A percentile compares a stretch with the other conserved stretches of the same genome.
These are phyloP conservation scores for Epichloe amarillans DNA, from an alignment of 2,329 filamentous ascomycete species.

Conservation along the genomic window DNA sequence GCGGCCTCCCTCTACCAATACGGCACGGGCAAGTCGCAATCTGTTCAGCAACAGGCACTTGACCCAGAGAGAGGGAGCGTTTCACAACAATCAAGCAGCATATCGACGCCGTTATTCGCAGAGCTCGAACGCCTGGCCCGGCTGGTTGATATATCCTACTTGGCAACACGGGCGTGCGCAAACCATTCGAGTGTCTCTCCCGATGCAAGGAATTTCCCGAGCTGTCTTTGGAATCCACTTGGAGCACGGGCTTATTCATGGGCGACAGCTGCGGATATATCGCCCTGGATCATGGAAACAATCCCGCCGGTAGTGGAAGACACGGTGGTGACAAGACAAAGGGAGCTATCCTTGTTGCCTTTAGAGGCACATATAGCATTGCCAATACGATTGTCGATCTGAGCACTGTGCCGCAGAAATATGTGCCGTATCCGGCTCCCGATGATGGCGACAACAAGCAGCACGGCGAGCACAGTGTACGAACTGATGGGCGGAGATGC, in stretches of 20 bases:
- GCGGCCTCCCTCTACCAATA: background rate
- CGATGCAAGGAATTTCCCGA: constrained; percentile 73
- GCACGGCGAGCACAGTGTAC: background rate
- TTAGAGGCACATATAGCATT: constrained; percentile 88
- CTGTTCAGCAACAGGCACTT: background rate
- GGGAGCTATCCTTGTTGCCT: constrained; percentile 62
- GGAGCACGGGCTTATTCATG: constrained; percentile 78
- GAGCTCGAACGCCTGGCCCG: constrained; percentile 80
- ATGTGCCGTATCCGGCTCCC: constrained; percentile 67
- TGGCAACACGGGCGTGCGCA: constrained; percentile 64
- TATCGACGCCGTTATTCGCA: constrained; percentile 56
- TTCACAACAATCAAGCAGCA: constrained; percentile 3
- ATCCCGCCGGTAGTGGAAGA: constrained; percentile 6
- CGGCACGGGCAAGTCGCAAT: background rate
- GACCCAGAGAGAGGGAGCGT: background rate
- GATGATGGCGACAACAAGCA: constrained; percentile 24
- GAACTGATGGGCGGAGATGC: constrained; percentile 41
- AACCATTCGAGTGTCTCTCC: constrained; percentile 74
- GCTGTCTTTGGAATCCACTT: constrained; percentile 70
- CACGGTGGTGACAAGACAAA: constrained; percentile 9
- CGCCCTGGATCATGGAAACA: constrained; percentile 55
- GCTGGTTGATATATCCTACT: constrained; percentile 89
- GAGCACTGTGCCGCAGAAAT: constrained; percentile 78
- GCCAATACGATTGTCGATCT: constrained; percentile 85
- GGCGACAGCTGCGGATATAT: constrained; percentile 92